phyloP scores from a whole-genome alignment of 805 yeast species.

The Tetrapisispora pingtungensis region DNA sequence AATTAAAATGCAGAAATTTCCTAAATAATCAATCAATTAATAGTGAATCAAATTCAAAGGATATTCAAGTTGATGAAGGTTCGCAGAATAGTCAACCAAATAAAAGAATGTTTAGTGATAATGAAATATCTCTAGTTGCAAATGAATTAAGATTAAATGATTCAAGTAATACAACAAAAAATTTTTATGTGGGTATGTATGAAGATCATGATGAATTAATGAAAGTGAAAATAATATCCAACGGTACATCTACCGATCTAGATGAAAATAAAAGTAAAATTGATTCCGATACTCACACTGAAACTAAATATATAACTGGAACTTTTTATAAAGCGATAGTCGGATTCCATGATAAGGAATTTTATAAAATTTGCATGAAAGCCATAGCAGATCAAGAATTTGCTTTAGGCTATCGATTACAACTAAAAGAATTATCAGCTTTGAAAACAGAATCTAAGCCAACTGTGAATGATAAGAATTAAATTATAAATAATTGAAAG shows the following conservation, averaged over 20 bases:
- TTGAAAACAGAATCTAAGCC: conserved; percentile 10
- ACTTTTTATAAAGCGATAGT: conserved; percentile 27
- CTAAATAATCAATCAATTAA: conserved; percentile 6
- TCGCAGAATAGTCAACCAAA: background rate
- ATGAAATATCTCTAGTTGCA: background rate
- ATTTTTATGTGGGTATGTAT: conserved; percentile 29
- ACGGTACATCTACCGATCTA: background rate
- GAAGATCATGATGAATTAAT: conserved; percentile 19
- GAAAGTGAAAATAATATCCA: background rate
- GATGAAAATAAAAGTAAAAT: conserved; percentile 7
- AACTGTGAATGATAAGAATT: background rate
- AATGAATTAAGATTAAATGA: conserved; percentile 1
- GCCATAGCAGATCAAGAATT: conserved; percentile 23
- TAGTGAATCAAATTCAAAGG: background rate
- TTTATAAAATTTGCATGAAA: conserved; percentile 19
- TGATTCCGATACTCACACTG: conserved; percentile 5
- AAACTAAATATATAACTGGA: conserved; percentile 16
- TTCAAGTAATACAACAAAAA: conserved; percentile 21
- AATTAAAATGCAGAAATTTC: conserved; percentile 24
- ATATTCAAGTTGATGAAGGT: background rate
- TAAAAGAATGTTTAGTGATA: background rate
- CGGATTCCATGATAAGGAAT: conserved; percentile 26
- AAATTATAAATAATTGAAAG: too few species aligned
- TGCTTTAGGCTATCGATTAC: conserved; percentile 20
- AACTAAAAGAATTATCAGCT: conserved; percentile 20